A percentile compares a stretch with the other conserved stretches of the same genome.
These are phyloP conservation scores for Cajanus cajan DNA, from an alignment of 306 rosid species.

Conservation along the genomic window DNA sequence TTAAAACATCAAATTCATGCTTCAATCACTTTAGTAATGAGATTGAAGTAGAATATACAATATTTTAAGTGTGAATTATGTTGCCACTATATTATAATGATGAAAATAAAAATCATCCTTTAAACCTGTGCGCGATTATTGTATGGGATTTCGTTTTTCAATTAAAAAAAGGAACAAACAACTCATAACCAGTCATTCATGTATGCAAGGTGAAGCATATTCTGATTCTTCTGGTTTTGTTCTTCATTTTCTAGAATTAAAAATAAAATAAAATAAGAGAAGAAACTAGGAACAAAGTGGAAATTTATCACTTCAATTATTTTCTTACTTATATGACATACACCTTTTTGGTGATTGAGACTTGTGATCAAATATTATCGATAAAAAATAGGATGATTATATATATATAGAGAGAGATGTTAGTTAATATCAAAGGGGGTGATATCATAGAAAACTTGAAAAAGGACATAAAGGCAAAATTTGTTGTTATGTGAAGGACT, in stretches of 20 bases:
- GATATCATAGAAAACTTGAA: constrained; percentile 6
- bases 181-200: neutral
- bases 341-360: constrained; percentile 31
- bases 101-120: neutral
- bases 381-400: neutral
- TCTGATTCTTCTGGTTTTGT: neutral
- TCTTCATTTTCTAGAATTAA: neutral
- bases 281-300: neutral
- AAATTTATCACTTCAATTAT: neutral
- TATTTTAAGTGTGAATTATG: too few species aligned
- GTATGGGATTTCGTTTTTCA: neutral
- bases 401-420: neutral
- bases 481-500: constrained; percentile 28
- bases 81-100: too few species aligned
- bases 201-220: neutral
- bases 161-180: neutral
- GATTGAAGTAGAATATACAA: too few species aligned
- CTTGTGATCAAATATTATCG: neutral
- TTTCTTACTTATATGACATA: neutral
- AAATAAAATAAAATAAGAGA: neutral
- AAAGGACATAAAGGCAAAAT: constrained; percentile 24
- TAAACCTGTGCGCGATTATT: neutral
- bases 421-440: constrained; percentile 29
- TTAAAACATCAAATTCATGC: too few species aligned
- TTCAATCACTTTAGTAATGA: too few species aligned